These are phyloP conservation scores for Abrus pulchellus DNA, from an alignment of 306 rosid species.

Conservation along the genomic window DNA sequence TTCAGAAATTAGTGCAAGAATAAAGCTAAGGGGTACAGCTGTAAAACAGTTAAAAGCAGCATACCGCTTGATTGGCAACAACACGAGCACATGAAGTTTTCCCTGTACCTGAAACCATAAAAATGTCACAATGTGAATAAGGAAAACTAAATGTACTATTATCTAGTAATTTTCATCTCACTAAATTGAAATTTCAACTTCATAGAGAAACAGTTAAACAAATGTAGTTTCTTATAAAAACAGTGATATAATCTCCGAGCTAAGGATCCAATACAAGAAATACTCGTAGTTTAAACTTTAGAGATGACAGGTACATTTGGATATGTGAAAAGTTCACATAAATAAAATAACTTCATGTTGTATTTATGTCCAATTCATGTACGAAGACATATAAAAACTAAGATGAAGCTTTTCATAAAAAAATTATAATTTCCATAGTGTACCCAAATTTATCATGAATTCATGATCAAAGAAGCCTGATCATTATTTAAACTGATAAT, in stretches of 20 bases:
- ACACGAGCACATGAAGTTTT: conserved; percentile 97
- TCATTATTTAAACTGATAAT: background rate
- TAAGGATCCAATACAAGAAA: conserved; percentile 27
- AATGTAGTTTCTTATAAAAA: conserved; percentile 37
- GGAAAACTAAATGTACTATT: background rate
- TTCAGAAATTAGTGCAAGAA: conserved; percentile 14
- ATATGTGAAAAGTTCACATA: background rate
- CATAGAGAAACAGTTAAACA: conserved; percentile 15
- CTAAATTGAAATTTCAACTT: conserved; percentile 40
- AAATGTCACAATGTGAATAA: conserved; percentile 42
- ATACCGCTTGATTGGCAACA: conserved; percentile 91
- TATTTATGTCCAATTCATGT: conserved; percentile 15
- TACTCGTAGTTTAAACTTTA: conserved; percentile 11
- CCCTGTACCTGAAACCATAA: conserved; percentile 84
- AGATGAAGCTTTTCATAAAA: conserved; percentile 21
- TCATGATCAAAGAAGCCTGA: conserved; percentile 19
- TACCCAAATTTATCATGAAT: background rate
- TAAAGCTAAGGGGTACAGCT: conserved; percentile 21
- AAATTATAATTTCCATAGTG: background rate
- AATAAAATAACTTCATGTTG: conserved; percentile 5
- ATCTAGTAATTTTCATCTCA: conserved; percentile 25
- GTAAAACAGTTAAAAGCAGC: conserved; percentile 45
- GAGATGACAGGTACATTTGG: background rate
- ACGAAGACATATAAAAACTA: conserved; percentile 14
- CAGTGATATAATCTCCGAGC: background rate